Percentiles rank a stretch among this genome's conserved stretches.
Conservation (phyloP, 2,329 filamentous ascomycete genomes). For the Teratosphaeria nubilosa region DNA sequence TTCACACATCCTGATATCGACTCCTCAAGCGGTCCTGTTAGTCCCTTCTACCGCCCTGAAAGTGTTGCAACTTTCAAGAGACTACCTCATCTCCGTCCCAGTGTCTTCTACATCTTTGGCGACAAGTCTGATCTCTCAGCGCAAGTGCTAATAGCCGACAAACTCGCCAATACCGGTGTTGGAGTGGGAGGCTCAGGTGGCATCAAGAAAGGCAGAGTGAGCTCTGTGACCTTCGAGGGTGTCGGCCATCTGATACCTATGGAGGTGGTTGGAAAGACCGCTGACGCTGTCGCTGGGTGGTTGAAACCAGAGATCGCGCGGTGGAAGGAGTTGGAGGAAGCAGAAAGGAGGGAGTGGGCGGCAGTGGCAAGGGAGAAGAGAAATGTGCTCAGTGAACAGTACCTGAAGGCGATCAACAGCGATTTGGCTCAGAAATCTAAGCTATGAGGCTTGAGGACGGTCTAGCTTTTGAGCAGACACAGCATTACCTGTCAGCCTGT, state of each 20-base stretch:
- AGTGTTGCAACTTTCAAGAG: slow-evolving; percentile 45
- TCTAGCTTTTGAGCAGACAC: neutral
- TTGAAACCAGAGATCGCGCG: slow-evolving; percentile 22
- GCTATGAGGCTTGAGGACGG: neutral
- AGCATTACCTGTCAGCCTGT: neutral
- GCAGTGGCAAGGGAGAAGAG: slow-evolving; percentile 18
- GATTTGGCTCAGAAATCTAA: slow-evolving; percentile 8
- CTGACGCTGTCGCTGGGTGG: slow-evolving; percentile 38
- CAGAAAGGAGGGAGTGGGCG: slow-evolving; percentile 18
- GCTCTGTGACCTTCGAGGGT: slow-evolving; percentile 51
- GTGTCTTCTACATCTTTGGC: slow-evolving; percentile 61
- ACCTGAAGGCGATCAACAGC: slow-evolving; percentile 12
- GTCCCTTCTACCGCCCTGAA: slow-evolving; percentile 59
- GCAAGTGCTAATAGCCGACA: slow-evolving; percentile 43
- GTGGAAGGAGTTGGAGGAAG: slow-evolving; percentile 23
- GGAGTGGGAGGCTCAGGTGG: slow-evolving; percentile 61
- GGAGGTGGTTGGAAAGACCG: slow-evolving; percentile 61
- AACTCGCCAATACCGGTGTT: slow-evolving; percentile 53
- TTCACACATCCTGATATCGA: slow-evolving; percentile 36
- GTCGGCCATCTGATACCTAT: slow-evolving; percentile 76
- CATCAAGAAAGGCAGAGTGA: slow-evolving; percentile 54
- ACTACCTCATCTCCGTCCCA: slow-evolving; percentile 53
- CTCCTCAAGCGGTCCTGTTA: slow-evolving; percentile 23
- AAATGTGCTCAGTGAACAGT: slow-evolving; percentile 20
- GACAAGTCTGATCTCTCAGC: slow-evolving; percentile 47